phyloP scores from a whole-genome alignment of 306 rosid species.

The Trifolium pratense region DNA sequence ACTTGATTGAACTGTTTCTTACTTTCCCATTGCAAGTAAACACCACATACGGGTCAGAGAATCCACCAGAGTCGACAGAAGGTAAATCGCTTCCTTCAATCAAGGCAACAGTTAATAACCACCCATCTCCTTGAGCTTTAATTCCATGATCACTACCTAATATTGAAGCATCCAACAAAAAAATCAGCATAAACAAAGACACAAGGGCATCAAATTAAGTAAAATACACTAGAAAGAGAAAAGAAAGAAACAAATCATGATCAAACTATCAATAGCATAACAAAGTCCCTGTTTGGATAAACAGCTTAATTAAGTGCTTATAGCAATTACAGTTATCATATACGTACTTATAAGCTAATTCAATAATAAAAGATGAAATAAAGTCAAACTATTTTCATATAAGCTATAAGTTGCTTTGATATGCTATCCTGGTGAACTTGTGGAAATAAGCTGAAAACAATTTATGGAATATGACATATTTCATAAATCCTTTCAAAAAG shows the following conservation, averaged over 20 bases:
- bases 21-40: slow-evolving; percentile 94
- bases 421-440: too few relatives aligned
- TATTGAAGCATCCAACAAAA: slow-evolving; percentile 23
- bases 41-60: slow-evolving; percentile 94
- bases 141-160: slow-evolving; percentile 96
- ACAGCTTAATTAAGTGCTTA: too few relatives aligned
- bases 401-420: too few relatives aligned
- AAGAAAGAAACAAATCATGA: slow-evolving; percentile 10
- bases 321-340: too few relatives aligned
- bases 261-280: slow-evolving; percentile 11
- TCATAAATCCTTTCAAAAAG: too few relatives aligned
- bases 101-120: slow-evolving; percentile 96
- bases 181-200: slow-evolving; percentile 38
- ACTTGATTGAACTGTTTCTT: slow-evolving; percentile 96
- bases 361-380: too few relatives aligned
- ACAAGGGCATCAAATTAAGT: slow-evolving; percentile 24
- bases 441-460: too few relatives aligned
- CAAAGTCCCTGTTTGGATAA: too few relatives aligned
- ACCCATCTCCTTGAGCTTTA: slow-evolving; percentile 98
- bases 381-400: too few relatives aligned
- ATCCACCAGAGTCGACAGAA: slow-evolving; percentile 79
- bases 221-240: slow-evolving; percentile 1
- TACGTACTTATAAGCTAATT: too few relatives aligned
- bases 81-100: slow-evolving; percentile 90
- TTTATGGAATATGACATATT: too few relatives aligned